phyloP scores from a whole-genome alignment of 768 basidiomycete species.

The Piloderma croceum region DNA sequence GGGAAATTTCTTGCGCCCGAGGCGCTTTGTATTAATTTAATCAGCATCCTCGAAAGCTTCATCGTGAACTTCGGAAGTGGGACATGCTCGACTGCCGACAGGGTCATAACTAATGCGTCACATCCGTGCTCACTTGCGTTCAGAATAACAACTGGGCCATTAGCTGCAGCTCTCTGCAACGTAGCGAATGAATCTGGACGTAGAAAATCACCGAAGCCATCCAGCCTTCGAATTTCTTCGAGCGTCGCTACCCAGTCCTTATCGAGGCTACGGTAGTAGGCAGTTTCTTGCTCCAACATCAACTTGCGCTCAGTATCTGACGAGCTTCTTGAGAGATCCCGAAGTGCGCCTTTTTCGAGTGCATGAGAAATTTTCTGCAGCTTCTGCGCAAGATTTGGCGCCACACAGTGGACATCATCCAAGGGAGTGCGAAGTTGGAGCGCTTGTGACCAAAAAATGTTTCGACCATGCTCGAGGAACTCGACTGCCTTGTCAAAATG shows the following conservation, averaged over 20 bases:
- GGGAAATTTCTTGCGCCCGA: too few species aligned
- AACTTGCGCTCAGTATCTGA: not conserved
- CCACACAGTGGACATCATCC: slow-evolving; percentile 12
- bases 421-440: slow-evolving; percentile 20
- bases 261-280: slow-evolving; percentile 15
- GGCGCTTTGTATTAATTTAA: too few species aligned
- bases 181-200: slow-evolving; percentile 10
- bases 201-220: slow-evolving; percentile 22
- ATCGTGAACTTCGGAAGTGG: slow-evolving; percentile 9
- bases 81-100: slow-evolving; percentile 7
- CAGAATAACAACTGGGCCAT: slow-evolving; percentile 31
- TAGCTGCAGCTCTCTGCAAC: slow-evolving; percentile 11
- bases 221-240: slow-evolving; percentile 20
- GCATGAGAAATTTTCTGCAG: slow-evolving; percentile 1
- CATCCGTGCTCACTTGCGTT: slow-evolving; percentile 21
- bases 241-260: slow-evolving; percentile 21
- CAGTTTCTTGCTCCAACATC: slow-evolving; percentile 12
- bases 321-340: not conserved
- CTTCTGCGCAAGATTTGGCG: slow-evolving; percentile 14
- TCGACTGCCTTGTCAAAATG: slow-evolving; percentile 24
- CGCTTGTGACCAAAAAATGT: slow-evolving; percentile 29
- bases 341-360: slow-evolving; percentile 2
- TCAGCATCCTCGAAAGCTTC: too few species aligned
- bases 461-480: slow-evolving; percentile 27
- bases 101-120: slow-evolving; percentile 15